Base-by-base conservation (phyloP, 2,329 filamentous ascomycete genomes). In the Pezicula rhizophila region DNA sequence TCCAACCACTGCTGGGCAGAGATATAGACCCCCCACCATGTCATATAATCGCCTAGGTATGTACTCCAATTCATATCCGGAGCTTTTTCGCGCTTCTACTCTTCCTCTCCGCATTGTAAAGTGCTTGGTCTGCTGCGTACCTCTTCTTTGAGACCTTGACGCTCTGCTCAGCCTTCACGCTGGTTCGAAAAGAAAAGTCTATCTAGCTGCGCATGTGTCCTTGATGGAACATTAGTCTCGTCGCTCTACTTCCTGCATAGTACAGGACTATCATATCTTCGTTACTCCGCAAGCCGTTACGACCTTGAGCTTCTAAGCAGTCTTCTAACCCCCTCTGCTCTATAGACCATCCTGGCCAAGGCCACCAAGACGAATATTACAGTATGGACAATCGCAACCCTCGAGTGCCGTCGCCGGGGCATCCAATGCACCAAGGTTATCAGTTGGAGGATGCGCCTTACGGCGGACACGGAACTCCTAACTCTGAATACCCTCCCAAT, bases 371-470 rank as follows among this genome's bases (percentile, higher is more conserved):
- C 70, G 73, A 79, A 57, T 79, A 80, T 60, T 80, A 80, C 70
- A 74, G 78, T 65, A 83, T 83, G 80, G 76, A 81, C 61, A 72
- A 69, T 57, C 66, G 61, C 55, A 76, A 74, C 57, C 75, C 77
- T 66, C 80, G 85, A 57, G 81, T 87, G 49, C 87, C 88, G 46
- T 93, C 89, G 42, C 88, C 89, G 31, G 85, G 82, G 43, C 84
- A 88, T 57, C 87, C 85, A 25, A 70, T 85, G 14, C 80, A 80
- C 51, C 80, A 85, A 59, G 80, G 84, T 56, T 95, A 96, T 66
- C 87, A 95, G 64, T 77, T 95, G 42, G 85, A 93, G 40, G 87
- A 95, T 66, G 80, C 47, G 17, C 56, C 57, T 17, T 63, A 65
- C 57, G 57, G 60, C 25, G 58, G 57, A 56, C 33, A 14, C 15